phyloP scores from a whole-genome alignment of 2,329 filamentous ascomycete genomes.

The Penicillium sp. region DNA sequence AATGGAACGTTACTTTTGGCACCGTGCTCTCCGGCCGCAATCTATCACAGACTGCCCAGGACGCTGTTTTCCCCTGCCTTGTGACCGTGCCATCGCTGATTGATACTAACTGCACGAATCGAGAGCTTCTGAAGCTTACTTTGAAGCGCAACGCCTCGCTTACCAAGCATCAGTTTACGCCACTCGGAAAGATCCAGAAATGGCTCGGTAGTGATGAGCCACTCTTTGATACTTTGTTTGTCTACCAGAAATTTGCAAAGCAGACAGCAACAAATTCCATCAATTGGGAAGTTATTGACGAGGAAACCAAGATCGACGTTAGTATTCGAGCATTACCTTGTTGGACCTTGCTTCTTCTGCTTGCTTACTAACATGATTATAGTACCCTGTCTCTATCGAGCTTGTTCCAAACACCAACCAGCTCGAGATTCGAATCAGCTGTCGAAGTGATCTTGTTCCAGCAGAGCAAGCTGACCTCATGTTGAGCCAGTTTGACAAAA shows the following conservation, averaged over 20 bases:
- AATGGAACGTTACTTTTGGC: slow-evolving; percentile 68
- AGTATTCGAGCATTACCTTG: slow-evolving; percentile 9
- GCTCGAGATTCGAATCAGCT: slow-evolving; percentile 62
- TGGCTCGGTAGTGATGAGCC: slow-evolving; percentile 59
- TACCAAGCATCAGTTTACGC: slow-evolving; percentile 64
- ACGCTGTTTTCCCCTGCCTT: slow-evolving; percentile 69
- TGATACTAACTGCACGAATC: slow-evolving; percentile 50
- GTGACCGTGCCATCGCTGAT: slow-evolving; percentile 70
- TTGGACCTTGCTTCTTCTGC: background rate
- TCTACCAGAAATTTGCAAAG: slow-evolving; percentile 62
- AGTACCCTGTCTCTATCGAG: slow-evolving; percentile 75
- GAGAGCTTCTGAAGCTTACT: slow-evolving; percentile 55
- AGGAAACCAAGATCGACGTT: slow-evolving; percentile 63
- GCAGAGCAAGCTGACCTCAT: slow-evolving; percentile 60
- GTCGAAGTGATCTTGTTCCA: slow-evolving; percentile 60
- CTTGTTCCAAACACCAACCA: slow-evolving; percentile 53
- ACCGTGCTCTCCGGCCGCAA: slow-evolving; percentile 71
- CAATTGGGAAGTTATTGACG: slow-evolving; percentile 58
- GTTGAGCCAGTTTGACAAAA: slow-evolving; percentile 64
- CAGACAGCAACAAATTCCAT: slow-evolving; percentile 14
- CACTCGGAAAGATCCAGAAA: slow-evolving; percentile 65
- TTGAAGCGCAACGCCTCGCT: slow-evolving; percentile 60
- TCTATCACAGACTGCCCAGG: slow-evolving; percentile 51
- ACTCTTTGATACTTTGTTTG: slow-evolving; percentile 79
- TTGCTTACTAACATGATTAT: slow-evolving; percentile 9